Evolutionary conservation across 148 eudicot species (phyloP), one percentile per base, ranked within the genome.

Genomic region (Fagopyrum esculentum): DNA sequence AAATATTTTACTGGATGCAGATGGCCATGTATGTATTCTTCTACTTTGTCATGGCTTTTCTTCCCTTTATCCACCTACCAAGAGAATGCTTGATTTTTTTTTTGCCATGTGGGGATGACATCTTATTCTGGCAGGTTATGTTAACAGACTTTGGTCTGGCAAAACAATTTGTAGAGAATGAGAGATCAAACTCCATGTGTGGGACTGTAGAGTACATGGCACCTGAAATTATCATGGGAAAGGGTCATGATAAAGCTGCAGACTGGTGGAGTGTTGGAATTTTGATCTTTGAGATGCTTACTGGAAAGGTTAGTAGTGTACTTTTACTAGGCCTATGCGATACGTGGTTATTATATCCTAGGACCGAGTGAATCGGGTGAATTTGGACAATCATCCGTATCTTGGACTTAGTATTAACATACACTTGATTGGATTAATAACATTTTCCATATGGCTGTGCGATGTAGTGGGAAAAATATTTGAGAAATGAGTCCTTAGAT

Each of bases 241-340:
- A 91, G 84, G 97, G 97, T 51, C 97, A 93, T 76, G 90, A 93
- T 75, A 89, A 89, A 82, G 92, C 92, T 77, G 97, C 97, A 6
- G 96, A 93, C 78, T 90, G 98, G 98, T 93, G 98, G 98, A 93
- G 98, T 82, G 89, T 93, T 73, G 97, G 98, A 71, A 77, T 93
- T 73, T 78, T 93, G 56, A 77, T 91, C 77, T 91, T 85, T 79
- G 98, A 93, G 89, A 90, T 93, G 98, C 89, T 93, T 54, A 89
- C 98, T 57, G 98, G 98, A 46, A 85, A 89, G 92, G 98, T 91
- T 55, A 80, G 78, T 22, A 48, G 6, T 56, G 29, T 55, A 13
- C 19, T 26, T 16, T 13, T n/a, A 56, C 17, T 56, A 55, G 16
- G n/a, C n/a, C 17, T 55, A 15, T 55, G 17, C n/a, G 19, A 55